Conservation (phyloP, 306 rosid species). For the Quercus wislizeni region DNA sequence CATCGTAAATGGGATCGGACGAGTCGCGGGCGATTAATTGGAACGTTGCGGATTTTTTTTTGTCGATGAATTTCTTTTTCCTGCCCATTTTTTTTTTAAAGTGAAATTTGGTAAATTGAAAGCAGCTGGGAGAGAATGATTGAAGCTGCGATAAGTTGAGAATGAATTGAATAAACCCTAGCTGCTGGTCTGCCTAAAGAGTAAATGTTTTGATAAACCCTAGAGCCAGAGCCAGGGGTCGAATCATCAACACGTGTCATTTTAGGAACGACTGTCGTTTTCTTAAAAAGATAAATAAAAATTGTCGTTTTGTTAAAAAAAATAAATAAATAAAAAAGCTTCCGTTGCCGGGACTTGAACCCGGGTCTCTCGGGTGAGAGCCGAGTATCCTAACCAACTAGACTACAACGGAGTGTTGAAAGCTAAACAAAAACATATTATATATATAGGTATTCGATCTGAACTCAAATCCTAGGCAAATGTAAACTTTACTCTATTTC, state of each 20-base stretch:
- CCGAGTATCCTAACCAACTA: background rate
- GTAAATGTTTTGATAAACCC: background rate
- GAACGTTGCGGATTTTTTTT: conserved; percentile 68
- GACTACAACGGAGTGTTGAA: background rate
- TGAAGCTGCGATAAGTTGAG: background rate
- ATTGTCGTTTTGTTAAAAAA: background rate
- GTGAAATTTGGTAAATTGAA: too few species aligned
- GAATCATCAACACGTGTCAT: background rate
- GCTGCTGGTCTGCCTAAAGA: background rate
- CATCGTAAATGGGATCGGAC: conserved; percentile 59
- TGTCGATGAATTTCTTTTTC: conserved; percentile 79
- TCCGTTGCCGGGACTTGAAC: background rate
- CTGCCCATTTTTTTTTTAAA: conserved; percentile 27
- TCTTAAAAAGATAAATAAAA: too few species aligned
- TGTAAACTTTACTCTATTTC: too few species aligned
- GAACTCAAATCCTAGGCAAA: too few species aligned
- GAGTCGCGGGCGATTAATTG: conserved; percentile 77
- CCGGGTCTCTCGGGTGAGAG: background rate
- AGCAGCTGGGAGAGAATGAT: too few species aligned
- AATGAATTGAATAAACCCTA: background rate
- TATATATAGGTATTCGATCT: too few species aligned
- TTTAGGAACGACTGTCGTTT: background rate
- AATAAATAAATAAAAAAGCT: background rate
- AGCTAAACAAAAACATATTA: too few species aligned
- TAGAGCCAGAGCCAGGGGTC: background rate